Percentiles rank a stretch among this genome's conserved stretches.
These are phyloP conservation scores for Scleromitrula shiraiana DNA, from an alignment of 2,329 filamentous ascomycete genomes.

Conservation along the genomic window DNA sequence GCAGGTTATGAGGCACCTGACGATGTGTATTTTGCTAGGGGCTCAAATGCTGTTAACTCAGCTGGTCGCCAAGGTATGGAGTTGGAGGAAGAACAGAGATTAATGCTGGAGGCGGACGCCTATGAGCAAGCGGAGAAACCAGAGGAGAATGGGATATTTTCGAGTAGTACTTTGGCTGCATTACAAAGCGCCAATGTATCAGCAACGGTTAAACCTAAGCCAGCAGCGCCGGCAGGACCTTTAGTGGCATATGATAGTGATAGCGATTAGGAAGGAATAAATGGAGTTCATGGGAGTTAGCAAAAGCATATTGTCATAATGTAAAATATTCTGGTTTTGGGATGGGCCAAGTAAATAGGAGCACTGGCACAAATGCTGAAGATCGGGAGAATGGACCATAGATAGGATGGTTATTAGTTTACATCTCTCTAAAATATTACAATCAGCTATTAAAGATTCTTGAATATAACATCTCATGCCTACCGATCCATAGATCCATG, in stretches of 20 bases:
- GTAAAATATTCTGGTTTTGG: not conserved
- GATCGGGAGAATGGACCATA: too few relatives aligned
- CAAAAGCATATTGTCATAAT: not conserved
- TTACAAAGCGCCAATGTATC: conserved; percentile 53
- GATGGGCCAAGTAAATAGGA: not conserved
- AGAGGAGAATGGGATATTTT: conserved; percentile 54
- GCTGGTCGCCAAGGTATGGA: conserved; percentile 51
- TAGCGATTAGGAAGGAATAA: conserved; percentile 47
- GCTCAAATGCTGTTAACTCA: conserved; percentile 59
- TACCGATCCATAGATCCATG: conserved; percentile 76
- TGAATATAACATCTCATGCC: conserved; percentile 77
- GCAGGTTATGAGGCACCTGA: conserved; percentile 77
- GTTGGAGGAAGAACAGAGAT: conserved; percentile 51
- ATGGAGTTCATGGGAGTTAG: conserved; percentile 14
- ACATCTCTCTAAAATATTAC: too few relatives aligned
- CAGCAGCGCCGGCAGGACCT: conserved; percentile 54
- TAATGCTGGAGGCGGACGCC: conserved; percentile 44
- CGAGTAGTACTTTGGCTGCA: conserved; percentile 71
- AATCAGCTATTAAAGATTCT: conserved; percentile 74
- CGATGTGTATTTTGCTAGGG: conserved; percentile 82
- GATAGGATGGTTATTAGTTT: too few relatives aligned
- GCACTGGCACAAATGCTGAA: not conserved
- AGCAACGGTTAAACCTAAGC: conserved; percentile 41
- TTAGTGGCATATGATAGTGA: conserved; percentile 88
- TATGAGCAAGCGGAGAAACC: conserved; percentile 34